Evolutionary conservation across 768 basidiomycete species (phyloP), one percentile per base, ranked within the genome.

Genomic region (Termitomyces sp.): DNA sequence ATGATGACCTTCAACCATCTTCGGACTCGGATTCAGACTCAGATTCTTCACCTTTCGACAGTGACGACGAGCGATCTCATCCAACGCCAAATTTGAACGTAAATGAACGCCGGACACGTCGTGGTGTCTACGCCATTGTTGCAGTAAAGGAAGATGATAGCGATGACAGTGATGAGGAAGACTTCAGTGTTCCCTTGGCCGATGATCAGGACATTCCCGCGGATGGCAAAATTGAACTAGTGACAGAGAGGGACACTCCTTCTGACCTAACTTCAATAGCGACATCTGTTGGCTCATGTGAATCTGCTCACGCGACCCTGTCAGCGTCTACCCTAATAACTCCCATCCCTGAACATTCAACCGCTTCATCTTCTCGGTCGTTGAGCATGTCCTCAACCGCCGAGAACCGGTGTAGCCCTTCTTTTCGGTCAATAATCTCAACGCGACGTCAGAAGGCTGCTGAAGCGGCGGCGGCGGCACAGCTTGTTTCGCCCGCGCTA

Each of bases 61-160:
- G 73, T 22, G 77, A 76, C 55, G 75, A 73, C 57, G 79, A 81
- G 59, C 72, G 68, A 20, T 63, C 69, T 50, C 61, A 42, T 48
- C 55, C 66, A 50, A 64, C 76, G 59, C 54, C 73, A 56, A 60
- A 65, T 45, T 71, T 85, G 55, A 88, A 92, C 64, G 72, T 91
- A 60, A 87, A 92, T 65, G 90, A 92, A 68, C 80, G 90, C 39
- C 78, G 90, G 61, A 92, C 90, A 50, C 83, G 90, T 31, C 80
- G 90, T 42, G 90, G 90, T 33, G 90, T 92, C 18, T 92, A 92
- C 68, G 87, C 87, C 29, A 81, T 89, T 41, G 71, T 86, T 60
- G 77, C 79, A 60, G 78, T 82, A 59, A 77, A 79, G 58, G 81
- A 79, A 55, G 80, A 84, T 22, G 82, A 83, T 51, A 82, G 81